phyloP scores from a whole-genome alignment of 441 rosid genomes.

The Euphorbia celastroides region DNA sequence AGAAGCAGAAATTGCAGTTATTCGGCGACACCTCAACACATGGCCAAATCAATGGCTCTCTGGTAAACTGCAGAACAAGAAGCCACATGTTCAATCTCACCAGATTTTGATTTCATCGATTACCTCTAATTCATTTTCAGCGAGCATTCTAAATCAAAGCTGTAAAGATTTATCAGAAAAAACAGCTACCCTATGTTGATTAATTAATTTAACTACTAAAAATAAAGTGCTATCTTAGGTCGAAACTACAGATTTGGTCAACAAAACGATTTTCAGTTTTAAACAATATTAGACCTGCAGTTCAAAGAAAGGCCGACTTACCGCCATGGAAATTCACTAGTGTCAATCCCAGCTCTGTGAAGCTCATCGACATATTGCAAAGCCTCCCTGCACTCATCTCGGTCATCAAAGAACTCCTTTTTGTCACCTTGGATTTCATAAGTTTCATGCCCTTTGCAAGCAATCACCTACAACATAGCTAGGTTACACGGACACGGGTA shows the following conservation, averaged over 20 bases:
- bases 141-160: constrained; percentile 3
- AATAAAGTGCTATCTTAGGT: background rate
- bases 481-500: too few relatives aligned
- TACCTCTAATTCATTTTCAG: background rate
- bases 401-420: constrained; percentile 76
- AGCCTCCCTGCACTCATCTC: constrained; percentile 92
- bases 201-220: background rate
- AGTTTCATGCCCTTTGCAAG: constrained; percentile 92
- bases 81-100: constrained; percentile 4
- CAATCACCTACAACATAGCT: constrained; percentile 54
- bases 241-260: background rate
- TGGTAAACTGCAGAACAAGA: constrained; percentile 63
- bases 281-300: background rate
- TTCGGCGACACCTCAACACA: background rate
- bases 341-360: constrained; percentile 93
- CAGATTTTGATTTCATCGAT: background rate
- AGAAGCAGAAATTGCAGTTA: background rate
- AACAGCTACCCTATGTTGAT: background rate
- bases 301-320: constrained; percentile 29
- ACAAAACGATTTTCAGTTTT: background rate
- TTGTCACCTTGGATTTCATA: constrained; percentile 76
- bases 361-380: constrained; percentile 89
- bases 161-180: background rate
- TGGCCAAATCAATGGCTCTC: constrained; percentile 61
- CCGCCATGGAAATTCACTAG: constrained; percentile 99